phyloP scores from a whole-genome alignment of 2,329 filamentous ascomycete species.

The Talaromyces atroroseus region DNA sequence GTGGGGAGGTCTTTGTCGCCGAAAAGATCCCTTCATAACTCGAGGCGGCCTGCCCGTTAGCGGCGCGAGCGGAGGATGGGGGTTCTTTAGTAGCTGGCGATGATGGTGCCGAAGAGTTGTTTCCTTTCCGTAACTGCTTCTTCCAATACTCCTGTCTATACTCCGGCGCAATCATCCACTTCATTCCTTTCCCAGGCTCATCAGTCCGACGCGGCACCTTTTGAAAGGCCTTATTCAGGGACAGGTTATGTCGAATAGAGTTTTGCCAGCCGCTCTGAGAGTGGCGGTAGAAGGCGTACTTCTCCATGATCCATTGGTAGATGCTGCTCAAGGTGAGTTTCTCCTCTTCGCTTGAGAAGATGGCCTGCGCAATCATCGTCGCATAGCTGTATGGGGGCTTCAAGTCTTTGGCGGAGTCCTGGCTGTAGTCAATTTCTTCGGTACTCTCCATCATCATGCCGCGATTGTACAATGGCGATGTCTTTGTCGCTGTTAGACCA shows the following conservation, averaged over 20 bases:
- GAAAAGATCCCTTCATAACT: slow-evolving; percentile 37
- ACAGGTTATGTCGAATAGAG: slow-evolving; percentile 93
- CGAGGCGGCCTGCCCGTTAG: slow-evolving; percentile 25
- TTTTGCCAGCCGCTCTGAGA: slow-evolving; percentile 94
- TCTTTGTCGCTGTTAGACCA: slow-evolving; percentile 37
- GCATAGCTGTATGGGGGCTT: slow-evolving; percentile 97
- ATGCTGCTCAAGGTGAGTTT: slow-evolving; percentile 89
- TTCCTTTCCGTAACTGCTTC: slow-evolving; percentile 48
- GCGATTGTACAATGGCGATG: slow-evolving; percentile 45
- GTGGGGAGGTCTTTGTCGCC: slow-evolving; percentile 30
- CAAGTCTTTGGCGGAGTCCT: slow-evolving; percentile 79
- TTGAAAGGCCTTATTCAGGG: slow-evolving; percentile 87
- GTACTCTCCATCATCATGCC: slow-evolving; percentile 51
- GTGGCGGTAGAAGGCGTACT: slow-evolving; percentile 89
- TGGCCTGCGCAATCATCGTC: slow-evolving; percentile 93
- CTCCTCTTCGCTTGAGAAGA: slow-evolving; percentile 77
- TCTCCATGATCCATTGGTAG: slow-evolving; percentile 84
- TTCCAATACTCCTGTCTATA: slow-evolving; percentile 82
- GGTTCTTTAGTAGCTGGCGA: slow-evolving; percentile 42
- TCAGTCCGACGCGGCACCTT: slow-evolving; percentile 90
- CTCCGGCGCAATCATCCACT: slow-evolving; percentile 89
- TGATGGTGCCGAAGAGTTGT: slow-evolving; percentile 42
- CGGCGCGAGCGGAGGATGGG: slow-evolving; percentile 28
- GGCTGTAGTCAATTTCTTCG: slow-evolving; percentile 55
- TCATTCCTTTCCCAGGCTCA: slow-evolving; percentile 97